A percentile compares a stretch with the other conserved stretches of the same genome.
Evolutionary conservation across 768 basidiomycete genomes (phyloP).

Genomic region (Cubamyces lactineus): DNA sequence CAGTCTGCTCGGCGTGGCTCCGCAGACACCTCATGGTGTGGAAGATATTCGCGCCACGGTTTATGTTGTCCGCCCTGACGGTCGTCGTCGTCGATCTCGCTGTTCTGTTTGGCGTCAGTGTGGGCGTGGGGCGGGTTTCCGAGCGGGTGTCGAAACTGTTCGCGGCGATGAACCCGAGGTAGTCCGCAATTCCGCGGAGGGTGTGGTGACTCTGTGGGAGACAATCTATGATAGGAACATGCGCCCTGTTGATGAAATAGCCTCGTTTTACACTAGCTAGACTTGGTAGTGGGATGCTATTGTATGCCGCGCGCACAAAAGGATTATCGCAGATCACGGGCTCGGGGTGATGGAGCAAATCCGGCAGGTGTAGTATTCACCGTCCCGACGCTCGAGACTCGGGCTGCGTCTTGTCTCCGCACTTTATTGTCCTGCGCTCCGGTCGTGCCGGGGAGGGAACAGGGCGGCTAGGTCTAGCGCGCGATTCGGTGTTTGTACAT

Average conservation of each 20-base stretch:
- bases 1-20: constrained; percentile 72
- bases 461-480: constrained; percentile 13
- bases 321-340: constrained; percentile 13
- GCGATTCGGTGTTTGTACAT: not conserved
- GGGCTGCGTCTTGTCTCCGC: constrained; percentile 10
- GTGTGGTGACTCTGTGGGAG: not conserved
- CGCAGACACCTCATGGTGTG: constrained; percentile 95
- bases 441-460: not conserved
- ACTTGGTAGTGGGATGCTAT: constrained; percentile 12
- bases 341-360: constrained; percentile 11
- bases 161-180: constrained; percentile 25
- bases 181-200: not conserved
- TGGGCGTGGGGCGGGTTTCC: constrained; percentile 55
- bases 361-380: constrained; percentile 13
- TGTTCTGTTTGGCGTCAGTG: constrained; percentile 60
- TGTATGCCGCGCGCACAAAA: constrained; percentile 5
- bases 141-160: constrained; percentile 33
- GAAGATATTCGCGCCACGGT: constrained; percentile 97
- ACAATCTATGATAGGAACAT: constrained; percentile 10
- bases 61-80: constrained; percentile 75
- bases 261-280: constrained; percentile 16
- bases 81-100: constrained; percentile 74
- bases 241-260: constrained; percentile 7
- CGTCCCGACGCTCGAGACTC: not conserved
- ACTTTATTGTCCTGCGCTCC: constrained; percentile 14